These are phyloP conservation scores for Reticulascus tulasneorum DNA, from an alignment of 2,329 filamentous ascomycete genomes.

Conservation along the genomic window DNA sequence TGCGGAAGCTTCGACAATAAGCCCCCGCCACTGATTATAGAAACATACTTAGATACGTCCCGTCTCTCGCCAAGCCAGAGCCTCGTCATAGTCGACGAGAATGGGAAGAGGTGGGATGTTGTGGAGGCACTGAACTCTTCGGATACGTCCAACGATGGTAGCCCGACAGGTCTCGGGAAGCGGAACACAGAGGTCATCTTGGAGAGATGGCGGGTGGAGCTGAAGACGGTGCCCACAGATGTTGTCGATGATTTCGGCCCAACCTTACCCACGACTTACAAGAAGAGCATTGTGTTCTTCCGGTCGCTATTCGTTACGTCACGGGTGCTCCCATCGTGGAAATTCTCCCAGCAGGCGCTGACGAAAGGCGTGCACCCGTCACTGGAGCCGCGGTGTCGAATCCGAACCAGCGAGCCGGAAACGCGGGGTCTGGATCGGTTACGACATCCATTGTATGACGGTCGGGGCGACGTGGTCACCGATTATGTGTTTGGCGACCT, in stretches of 20 bases:
- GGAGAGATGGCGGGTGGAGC: constrained; percentile 85
- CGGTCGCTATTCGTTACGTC: constrained; percentile 80
- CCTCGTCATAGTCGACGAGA: constrained; percentile 81
- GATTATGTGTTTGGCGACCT: constrained; percentile 79
- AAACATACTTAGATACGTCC: constrained; percentile 81
- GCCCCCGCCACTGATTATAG: constrained; percentile 82
- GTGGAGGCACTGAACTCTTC: constrained; percentile 72
- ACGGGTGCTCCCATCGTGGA: constrained; percentile 81
- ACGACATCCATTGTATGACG: constrained; percentile 64
- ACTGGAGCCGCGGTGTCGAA: constrained; percentile 76
- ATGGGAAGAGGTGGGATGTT: constrained; percentile 91
- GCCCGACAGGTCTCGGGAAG: constrained; percentile 25
- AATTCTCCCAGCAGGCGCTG: constrained; percentile 69
- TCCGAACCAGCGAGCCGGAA: constrained; percentile 59
- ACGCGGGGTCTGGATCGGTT: constrained; percentile 63
- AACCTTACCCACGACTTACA: constrained; percentile 83
- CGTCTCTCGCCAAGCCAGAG: constrained; percentile 79
- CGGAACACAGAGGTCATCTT: constrained; percentile 72
- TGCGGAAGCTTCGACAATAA: constrained; percentile 68
- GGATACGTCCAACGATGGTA: constrained; percentile 43
- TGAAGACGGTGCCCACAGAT: constrained; percentile 58
- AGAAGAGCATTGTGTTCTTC: constrained; percentile 94
- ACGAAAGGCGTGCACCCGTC: constrained; percentile 64
- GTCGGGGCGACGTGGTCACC: constrained; percentile 60
- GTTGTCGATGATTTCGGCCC: constrained; percentile 54